phyloP scores from a whole-genome alignment of 345 rosid species.

The Eucalyptus viminalis region DNA sequence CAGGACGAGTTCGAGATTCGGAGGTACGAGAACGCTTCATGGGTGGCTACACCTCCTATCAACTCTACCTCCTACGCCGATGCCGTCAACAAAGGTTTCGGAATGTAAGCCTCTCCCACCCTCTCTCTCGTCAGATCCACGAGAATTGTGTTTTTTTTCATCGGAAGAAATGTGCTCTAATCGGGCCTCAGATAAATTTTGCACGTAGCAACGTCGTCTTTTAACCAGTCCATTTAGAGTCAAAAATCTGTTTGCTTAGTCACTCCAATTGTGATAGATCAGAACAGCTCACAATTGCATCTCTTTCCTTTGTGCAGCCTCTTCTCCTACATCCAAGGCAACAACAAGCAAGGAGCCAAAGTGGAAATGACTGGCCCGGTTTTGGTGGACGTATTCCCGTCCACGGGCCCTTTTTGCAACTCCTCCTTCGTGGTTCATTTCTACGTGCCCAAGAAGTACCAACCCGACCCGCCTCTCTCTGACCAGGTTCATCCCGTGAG shows the following conservation, averaged over 20 bases:
- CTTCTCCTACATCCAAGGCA: slow-evolving; percentile 6
- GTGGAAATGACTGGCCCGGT: slow-evolving; percentile 15
- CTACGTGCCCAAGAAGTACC: background rate
- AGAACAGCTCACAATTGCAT: background rate
- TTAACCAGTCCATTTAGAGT: background rate
- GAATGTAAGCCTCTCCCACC: background rate
- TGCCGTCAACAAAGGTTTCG: background rate
- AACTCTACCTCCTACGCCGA: background rate
- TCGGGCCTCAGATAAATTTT: no score
- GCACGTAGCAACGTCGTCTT: background rate
- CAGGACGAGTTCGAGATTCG: background rate
- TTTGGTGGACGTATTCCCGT: background rate
- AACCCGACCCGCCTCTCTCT: background rate
- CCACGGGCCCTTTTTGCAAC: background rate
- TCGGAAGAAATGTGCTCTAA: background rate
- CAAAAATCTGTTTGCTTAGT: background rate
- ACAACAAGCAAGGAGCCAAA: background rate
- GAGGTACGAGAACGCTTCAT: background rate
- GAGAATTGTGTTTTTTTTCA: background rate
- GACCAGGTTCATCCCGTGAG: background rate
- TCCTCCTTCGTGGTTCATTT: slow-evolving; percentile 2
- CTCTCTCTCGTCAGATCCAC: background rate
- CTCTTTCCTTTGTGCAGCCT: background rate
- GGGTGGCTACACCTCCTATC: background rate
- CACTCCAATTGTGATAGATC: background rate